Base-by-base conservation (phyloP, 2,329 filamentous ascomycete species). In the Sclerotinia minor region DNA sequence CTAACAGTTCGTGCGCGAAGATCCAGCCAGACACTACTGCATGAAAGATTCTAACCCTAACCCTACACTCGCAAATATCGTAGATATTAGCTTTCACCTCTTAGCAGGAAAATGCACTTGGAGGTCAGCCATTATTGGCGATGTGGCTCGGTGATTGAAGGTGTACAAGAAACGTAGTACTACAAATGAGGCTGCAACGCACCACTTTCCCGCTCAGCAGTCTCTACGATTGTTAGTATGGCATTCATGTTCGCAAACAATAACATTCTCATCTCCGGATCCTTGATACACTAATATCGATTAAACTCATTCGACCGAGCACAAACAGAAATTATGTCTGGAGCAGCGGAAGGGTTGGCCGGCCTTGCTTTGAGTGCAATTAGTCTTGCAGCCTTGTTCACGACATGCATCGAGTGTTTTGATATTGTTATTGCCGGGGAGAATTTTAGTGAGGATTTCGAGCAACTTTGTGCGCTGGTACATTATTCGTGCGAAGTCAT, bases 381-480 rank as follows among this genome's bases (percentile, higher is more conserved):
- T 3, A 73, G 72, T 3, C 66, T 75, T 11, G 71, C 71, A 9
- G 71, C 70, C 32, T 69, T 75, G 5, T 74, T 77, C 58, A 72
- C 68, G 7, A 69, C 71, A 5, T 75, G 73, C 44, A 72, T 77
- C 11, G 72, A 75, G 13, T 72, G 70, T 32, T 76, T 74, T 35
- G 69, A 76, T 57, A 73, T 76, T 32, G 63, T 76, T 7, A 70
- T 74, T 17, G 58, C 68, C 2, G 72, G 68, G 5, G 67, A 68
- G 15, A 67, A 72, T 11, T 74, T 75, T 24, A 67, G 73, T 47
- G 66, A 76, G 19, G 71, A 76, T 0, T 73, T 73, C 29, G 72
- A 75, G 53, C 71, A 71, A 4, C 67, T 74, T 13, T 74, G 67
- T 65, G 52, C 70, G 41, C 29, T 70, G 32, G 35, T 65, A 63